A percentile compares a stretch with the other conserved stretches of the same genome.
Evolutionary conservation across 2,329 filamentous ascomycete genomes (phyloP).

Genomic region (Paraphaeosphaeria sporulosa): DNA sequence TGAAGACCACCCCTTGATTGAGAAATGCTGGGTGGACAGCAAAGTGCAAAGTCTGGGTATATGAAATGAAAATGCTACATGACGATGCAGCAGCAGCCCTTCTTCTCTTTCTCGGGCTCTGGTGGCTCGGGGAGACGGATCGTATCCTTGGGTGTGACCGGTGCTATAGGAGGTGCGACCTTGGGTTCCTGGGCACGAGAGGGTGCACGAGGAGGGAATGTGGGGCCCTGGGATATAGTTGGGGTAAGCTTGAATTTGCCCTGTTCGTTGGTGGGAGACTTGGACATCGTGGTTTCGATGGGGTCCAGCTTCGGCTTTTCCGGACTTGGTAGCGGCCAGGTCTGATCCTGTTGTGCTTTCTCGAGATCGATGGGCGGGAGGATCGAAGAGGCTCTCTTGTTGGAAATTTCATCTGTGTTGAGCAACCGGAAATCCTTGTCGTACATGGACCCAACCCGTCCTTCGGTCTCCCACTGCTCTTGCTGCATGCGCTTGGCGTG

Average conservation of each 20-base stretch:
- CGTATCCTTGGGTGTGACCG: constrained; percentile 32
- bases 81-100: constrained; percentile 75
- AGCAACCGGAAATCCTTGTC: constrained; percentile 87
- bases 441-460: constrained; percentile 83
- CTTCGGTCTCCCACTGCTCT: constrained; percentile 93
- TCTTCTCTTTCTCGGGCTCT: constrained; percentile 65
- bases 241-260: constrained; percentile 58
- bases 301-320: constrained; percentile 37
- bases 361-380: constrained; percentile 40
- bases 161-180: constrained; percentile 21
- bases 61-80: constrained; percentile 63
- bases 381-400: constrained; percentile 43
- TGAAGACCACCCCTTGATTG: constrained; percentile 22
- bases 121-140: constrained; percentile 64
- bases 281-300: constrained; percentile 29
- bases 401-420: constrained; percentile 65
- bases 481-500: constrained; percentile 91
- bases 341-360: constrained; percentile 34
- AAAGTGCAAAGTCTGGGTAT: constrained; percentile 37
- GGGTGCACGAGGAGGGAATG: constrained; percentile 35
- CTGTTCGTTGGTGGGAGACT: constrained; percentile 50
- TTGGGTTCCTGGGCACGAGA: constrained; percentile 27
- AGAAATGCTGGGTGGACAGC: constrained; percentile 7
- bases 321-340: constrained; percentile 47
- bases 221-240: constrained; percentile 48